Evolutionary conservation across 2,329 filamentous ascomycete genomes (phyloP), one percentile per base, ranked within the genome.

Genomic region (Claviceps citrina): DNA sequence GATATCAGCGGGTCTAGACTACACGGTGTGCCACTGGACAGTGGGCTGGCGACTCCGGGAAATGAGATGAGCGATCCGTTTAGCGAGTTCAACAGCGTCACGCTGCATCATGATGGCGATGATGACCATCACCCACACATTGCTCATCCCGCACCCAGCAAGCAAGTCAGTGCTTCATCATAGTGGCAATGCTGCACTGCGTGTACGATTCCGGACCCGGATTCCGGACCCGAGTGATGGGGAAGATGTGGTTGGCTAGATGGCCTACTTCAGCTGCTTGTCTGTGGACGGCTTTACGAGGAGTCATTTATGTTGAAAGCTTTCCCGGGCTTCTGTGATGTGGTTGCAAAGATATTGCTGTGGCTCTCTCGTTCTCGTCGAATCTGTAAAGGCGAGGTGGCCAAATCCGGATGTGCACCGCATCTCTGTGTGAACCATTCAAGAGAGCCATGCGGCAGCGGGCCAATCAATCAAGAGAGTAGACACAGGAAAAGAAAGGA

Each of bases 41-140:
- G 81, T 32, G 84, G 84, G 1, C 67, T 93, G 39, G 76, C 81
- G 2, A 96, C 89, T 3, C 89, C 89, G 1, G 84, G 82, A 33
- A 82, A 71, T 28, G 89, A 95, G 56, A 57, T 80, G 28, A 69
- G 75, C 3, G 91, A 98, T 69, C 91, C 91, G 2, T 98, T 98
- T 56, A 84, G 95, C 61, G 91, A 96, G 60, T 98, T 98, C 63
- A 98, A 96, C 68, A 93, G 85, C 56, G 87, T 98, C 31, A 98
- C 91, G 38, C 68, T 98, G 45, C 89, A 96, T 60, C 91, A 98
- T 56, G 91, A 96, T 42, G 91, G 86, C 13, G 89, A 95, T 50
- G 89, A 95, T 50, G 83, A 86, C 37, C 67, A 77, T 42, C 48
- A 48, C 40, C 48, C 47, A 34, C 56, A 63, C 39, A 53, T 54